phyloP scores from a whole-genome alignment of 345 rosid species.

The Acer campestre region DNA sequence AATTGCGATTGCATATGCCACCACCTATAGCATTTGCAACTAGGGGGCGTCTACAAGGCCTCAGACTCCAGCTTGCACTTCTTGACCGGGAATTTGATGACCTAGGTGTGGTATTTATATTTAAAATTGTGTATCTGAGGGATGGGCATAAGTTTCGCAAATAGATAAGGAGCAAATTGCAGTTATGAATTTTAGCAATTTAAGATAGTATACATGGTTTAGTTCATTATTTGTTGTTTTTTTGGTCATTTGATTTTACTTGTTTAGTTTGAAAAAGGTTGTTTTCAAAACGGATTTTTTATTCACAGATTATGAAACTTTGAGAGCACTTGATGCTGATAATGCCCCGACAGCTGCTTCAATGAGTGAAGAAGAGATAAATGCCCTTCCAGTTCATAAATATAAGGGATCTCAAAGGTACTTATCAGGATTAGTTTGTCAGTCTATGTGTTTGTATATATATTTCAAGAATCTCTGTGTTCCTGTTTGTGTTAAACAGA shows the following conservation, averaged over 20 bases:
- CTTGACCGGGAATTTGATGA: slow-evolving; percentile 96
- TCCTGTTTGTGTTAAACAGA: background rate
- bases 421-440: slow-evolving; percentile 1
- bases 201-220: background rate
- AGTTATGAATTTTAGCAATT: background rate
- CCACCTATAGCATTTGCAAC: slow-evolving; percentile 90
- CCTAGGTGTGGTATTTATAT: slow-evolving; percentile 53
- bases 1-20: slow-evolving; percentile 85
- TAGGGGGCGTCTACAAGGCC: slow-evolving; percentile 90
- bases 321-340: slow-evolving; percentile 90
- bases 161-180: background rate
- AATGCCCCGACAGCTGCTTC: slow-evolving; percentile 59
- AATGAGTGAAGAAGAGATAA: slow-evolving; percentile 96
- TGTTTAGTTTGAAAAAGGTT: background rate
- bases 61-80: slow-evolving; percentile 95
- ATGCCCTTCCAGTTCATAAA: slow-evolving; percentile 85
- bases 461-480: background rate
- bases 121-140: background rate
- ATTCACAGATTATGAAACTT: slow-evolving; percentile 80
- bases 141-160: background rate
- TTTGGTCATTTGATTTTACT: background rate
- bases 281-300: slow-evolving; percentile 9
- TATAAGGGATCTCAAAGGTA: slow-evolving; percentile 64
- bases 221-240: background rate
- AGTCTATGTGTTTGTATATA: background rate